These are phyloP conservation scores for Wickerhamomyces sp. DNA, from an alignment of 1,139 yeast species.

Conservation along the genomic window DNA sequence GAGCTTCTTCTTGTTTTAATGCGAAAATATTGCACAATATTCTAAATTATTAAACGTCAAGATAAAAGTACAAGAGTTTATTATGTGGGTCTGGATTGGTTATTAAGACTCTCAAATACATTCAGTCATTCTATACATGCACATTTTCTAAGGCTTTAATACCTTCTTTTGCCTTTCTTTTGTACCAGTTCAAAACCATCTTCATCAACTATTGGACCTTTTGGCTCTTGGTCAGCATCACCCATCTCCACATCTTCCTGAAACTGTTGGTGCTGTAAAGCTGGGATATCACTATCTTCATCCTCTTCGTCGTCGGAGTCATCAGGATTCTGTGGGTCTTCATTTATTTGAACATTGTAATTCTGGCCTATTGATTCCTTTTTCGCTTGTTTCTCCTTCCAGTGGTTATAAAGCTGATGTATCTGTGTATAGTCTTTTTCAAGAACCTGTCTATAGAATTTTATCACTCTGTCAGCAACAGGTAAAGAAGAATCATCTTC, in stretches of 20 bases:
- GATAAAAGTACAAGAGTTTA: too few species aligned
- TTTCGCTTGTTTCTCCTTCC: slow-evolving; percentile 48
- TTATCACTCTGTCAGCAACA: slow-evolving; percentile 63
- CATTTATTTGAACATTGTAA: slow-evolving; percentile 38
- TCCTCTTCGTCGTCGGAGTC: slow-evolving; percentile 43
- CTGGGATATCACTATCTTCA: slow-evolving; percentile 32
- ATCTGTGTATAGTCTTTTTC: slow-evolving; percentile 48
- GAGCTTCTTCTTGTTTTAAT: too few species aligned
- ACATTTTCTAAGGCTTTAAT: too few species aligned
- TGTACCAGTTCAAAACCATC: slow-evolving; percentile 92
- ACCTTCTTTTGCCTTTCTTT: slow-evolving; percentile 49
- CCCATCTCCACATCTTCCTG: slow-evolving; percentile 38
- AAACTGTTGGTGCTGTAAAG: slow-evolving; percentile 12
- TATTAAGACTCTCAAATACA: too few species aligned
- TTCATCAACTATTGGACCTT: slow-evolving; percentile 73
- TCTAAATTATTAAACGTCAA: too few species aligned
- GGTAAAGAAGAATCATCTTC: slow-evolving; percentile 86
- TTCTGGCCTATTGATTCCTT: slow-evolving; percentile 25
- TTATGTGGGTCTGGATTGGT: too few species aligned
- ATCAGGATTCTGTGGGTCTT: slow-evolving; percentile 61
- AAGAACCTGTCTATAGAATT: slow-evolving; percentile 61
- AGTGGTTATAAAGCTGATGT: slow-evolving; percentile 55
- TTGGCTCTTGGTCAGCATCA: slow-evolving; percentile 24
- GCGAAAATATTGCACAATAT: too few species aligned
- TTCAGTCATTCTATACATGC: too few species aligned